Base-by-base conservation (phyloP, 2,329 filamentous ascomycete species). In the Colletotrichum cereale region DNA sequence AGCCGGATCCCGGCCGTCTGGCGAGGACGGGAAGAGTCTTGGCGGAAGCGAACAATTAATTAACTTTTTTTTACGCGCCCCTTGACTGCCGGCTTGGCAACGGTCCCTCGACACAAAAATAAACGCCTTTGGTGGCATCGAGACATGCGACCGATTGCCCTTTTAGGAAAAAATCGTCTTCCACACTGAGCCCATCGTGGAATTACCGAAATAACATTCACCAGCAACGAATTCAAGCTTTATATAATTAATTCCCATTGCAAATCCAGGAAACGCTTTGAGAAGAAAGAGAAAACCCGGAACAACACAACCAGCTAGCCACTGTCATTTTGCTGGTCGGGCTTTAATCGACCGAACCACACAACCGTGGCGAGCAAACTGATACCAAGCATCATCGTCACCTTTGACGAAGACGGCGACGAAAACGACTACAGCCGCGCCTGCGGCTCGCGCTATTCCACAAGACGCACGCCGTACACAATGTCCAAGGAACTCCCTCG, bases 11-110 rank as follows among this genome's bases (percentile, higher is more conserved):
- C 40, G 6, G 31, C 42, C 31, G 31, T 29, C 48, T 38, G 18
- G 38, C 14, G 21, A 55, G 2, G 21, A 11, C 14, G 14, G 2
- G 21, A 11, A 18, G 14, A 14, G n/a, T 50, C 50, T 71, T 71
- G 57, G 64, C 67, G 12, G 10, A 7, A 18, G 12, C 44, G 11
- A 26, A 31, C 21, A 65, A 52, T 34, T 36, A 40, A 38, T 29
- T 58, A 24, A 24, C 42, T 53, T 57, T 42, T 29, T 24, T 47
- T n/a, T n/a, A n/a, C 21, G 44, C 24, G 40, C 60, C 31, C 36
- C 40, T 66, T 24, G 44, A 60, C 58, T 72, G 65, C 69, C 69
- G 69, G 58, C 69, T 72, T 72, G 69, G 69, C 65, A 72, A 72
- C 44, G 44, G 38, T 47, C 31, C 60, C 40, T 56, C 57, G 11